Evolutionary conservation across 257 asterid genomes (phyloP).

Genomic region (Penstemon newberryi): DNA sequence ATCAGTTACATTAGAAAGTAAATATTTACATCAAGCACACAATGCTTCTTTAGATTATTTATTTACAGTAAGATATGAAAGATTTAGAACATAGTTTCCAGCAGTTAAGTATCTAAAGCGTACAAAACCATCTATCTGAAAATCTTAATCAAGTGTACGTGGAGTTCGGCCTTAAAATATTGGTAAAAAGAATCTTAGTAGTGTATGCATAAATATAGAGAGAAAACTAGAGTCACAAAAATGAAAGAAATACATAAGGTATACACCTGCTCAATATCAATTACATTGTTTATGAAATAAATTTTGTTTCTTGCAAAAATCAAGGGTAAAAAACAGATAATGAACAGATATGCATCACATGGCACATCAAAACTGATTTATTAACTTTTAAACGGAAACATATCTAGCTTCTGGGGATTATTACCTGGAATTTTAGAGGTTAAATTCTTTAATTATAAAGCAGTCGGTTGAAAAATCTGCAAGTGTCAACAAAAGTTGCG

Average conservation of each 20-base stretch:
- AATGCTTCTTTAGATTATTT: slow-evolving; percentile 1
- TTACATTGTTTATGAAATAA: neutral
- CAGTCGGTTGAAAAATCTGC: neutral
- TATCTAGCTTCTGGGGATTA: slow-evolving; percentile 14
- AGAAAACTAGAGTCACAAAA: neutral
- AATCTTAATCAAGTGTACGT: no score
- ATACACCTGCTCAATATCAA: neutral
- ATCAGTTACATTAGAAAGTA: slow-evolving; percentile 17
- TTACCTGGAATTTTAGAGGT: slow-evolving; percentile 2
- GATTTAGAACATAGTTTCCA: neutral
- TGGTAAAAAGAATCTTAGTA: neutral
- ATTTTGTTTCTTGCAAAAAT: neutral
- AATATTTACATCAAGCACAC: slow-evolving; percentile 20
- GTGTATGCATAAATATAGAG: neutral
- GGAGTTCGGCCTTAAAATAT: no score
- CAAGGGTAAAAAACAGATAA: no score
- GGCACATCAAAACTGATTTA: neutral
- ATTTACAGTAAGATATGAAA: neutral
- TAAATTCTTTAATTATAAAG: neutral
- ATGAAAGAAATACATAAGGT: neutral
- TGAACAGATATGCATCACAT: neutral
- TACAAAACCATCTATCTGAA: neutral
- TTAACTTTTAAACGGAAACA: neutral
- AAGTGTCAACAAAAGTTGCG: slow-evolving; percentile 3
- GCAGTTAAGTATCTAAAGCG: neutral